Base-by-base conservation (phyloP, 192 early-diverging fungal genomes). In the Coemansia sp. region DNA sequence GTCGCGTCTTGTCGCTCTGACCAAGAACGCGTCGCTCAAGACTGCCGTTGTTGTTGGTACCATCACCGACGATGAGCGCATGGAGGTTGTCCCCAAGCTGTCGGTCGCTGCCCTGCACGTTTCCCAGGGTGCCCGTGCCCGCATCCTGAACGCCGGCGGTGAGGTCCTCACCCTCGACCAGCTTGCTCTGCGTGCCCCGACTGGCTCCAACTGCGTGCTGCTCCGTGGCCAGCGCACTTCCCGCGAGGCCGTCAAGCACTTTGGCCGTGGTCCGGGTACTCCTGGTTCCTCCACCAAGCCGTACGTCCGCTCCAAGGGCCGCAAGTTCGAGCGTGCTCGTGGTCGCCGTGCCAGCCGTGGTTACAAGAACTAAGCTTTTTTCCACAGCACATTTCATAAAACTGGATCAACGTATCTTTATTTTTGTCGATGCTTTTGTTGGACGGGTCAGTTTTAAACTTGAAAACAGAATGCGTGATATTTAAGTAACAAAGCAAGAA, bases 301-400 rank as follows among this genome's bases (percentile, higher is more conserved):
- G 67, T 97, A 93, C 83, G 90, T 98, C 79, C 88, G 91, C 75
- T 93, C 93, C 85, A 98, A 98, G 92, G 98, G 98, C 67, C 91
- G 98, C 87, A 99, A 99, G 93, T 97, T 97, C 83, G 96, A 99
- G 86, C 82, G 86, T 46, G 98, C 96, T 82, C 95, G 98, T 95
- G 98, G 98, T 91, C 93, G 94, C 76, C 90, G 98, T 89, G 87
- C 92, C 79, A 95, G 93, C 81, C 91, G 96, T 86, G 97, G 97
- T 84, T 98, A 89, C 93, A 96, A 95, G 87, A 86, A 81, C 69
- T 93, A 91, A 88, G 22, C 12, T 21, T 31, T 15, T 20, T 52
- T 42, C 58, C 40, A 44, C 55, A 50, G 9, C 8, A 47, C 42
- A 56, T 42, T 65, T 53, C 37, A 52, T 42, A 64, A 44, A 42